phyloP scores from a whole-genome alignment of 306 rosid species.

The Alnus glutinosa region DNA sequence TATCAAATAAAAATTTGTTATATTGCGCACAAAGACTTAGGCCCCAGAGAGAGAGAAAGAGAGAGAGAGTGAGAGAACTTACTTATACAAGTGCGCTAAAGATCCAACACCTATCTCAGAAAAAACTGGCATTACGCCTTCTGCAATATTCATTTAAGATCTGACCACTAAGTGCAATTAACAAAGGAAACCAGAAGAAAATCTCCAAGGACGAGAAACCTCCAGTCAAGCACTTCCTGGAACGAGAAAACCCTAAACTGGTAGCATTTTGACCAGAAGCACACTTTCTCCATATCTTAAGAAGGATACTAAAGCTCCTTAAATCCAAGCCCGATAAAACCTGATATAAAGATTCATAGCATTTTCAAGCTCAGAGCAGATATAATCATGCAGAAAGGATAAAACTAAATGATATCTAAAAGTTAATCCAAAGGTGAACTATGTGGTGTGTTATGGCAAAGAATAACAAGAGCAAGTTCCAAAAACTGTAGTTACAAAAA shows the following conservation, averaged over 20 bases:
- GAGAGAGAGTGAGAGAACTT: conserved; percentile 33
- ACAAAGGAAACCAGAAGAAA: conserved; percentile 97
- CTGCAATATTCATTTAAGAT: conserved; percentile 69
- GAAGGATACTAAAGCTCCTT: conserved; percentile 40
- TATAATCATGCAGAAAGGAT: conserved; percentile 5
- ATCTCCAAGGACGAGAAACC: conserved; percentile 77
- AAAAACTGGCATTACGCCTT: conserved; percentile 76
- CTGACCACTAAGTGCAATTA: conserved; percentile 92
- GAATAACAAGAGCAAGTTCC: neutral
- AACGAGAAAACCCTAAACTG: conserved; percentile 73
- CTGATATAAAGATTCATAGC: conserved; percentile 34
- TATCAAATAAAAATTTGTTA: conserved; percentile 36
- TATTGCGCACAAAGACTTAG: conserved; percentile 13
- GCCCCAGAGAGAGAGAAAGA: neutral
- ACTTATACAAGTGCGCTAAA: conserved; percentile 72
- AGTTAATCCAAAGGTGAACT: neutral
- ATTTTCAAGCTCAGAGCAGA: conserved; percentile 1
- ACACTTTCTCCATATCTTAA: conserved; percentile 75
- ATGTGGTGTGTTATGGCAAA: neutral
- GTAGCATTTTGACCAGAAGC: conserved; percentile 77
- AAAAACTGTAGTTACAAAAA: neutral
- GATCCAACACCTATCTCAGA: conserved; percentile 88
- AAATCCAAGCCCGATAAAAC: conserved; percentile 54
- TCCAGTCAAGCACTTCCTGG: conserved; percentile 99
- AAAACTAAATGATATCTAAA: conserved; percentile 2